Conservation (phyloP, 2,329 filamentous ascomycete species). For the Metarhizium sp. region DNA sequence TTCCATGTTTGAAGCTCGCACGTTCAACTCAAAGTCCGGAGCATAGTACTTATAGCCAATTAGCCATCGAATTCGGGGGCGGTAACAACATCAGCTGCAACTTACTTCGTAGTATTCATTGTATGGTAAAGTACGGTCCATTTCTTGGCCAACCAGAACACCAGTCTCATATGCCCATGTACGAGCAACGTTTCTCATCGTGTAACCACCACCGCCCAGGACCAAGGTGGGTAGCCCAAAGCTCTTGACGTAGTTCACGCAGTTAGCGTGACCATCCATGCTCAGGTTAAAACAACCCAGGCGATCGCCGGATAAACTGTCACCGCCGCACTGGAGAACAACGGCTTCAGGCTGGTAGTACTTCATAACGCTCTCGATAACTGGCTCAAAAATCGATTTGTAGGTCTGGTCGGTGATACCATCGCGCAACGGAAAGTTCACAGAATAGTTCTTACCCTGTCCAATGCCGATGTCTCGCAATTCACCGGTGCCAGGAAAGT, state of each 20-base stretch:
- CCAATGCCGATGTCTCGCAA: constrained; percentile 81
- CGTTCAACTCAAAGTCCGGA: constrained; percentile 83
- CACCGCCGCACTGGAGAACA: constrained; percentile 90
- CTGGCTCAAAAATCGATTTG: constrained; percentile 82
- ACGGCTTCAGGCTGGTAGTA: constrained; percentile 87
- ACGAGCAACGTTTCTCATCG: constrained; percentile 90
- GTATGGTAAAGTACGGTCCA: constrained; percentile 78
- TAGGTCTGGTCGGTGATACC: constrained; percentile 88
- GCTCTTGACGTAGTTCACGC: constrained; percentile 82
- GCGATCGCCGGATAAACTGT: constrained; percentile 87
- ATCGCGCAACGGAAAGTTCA: constrained; percentile 87
- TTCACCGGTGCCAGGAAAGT: constrained; percentile 87
- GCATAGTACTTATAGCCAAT: constrained; percentile 67
- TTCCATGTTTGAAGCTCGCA: constrained; percentile 79
- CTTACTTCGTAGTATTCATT: constrained; percentile 85
- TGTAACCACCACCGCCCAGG: constrained; percentile 92
- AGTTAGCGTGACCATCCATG: constrained; percentile 91
- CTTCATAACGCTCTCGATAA: constrained; percentile 77
- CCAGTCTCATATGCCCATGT: constrained; percentile 98
- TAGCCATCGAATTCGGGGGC: constrained; percentile 7
- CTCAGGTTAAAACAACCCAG: constrained; percentile 96
- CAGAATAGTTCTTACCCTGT: constrained; percentile 76
- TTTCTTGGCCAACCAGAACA: constrained; percentile 71
- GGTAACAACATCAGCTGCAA: not conserved
- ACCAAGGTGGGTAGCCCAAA: constrained; percentile 82